Percentiles rank a stretch among this genome's conserved stretches.
These are phyloP conservation scores for Geranomyces michiganensis DNA, from an alignment of 192 early-diverging fungal species.

Conservation along the genomic window DNA sequence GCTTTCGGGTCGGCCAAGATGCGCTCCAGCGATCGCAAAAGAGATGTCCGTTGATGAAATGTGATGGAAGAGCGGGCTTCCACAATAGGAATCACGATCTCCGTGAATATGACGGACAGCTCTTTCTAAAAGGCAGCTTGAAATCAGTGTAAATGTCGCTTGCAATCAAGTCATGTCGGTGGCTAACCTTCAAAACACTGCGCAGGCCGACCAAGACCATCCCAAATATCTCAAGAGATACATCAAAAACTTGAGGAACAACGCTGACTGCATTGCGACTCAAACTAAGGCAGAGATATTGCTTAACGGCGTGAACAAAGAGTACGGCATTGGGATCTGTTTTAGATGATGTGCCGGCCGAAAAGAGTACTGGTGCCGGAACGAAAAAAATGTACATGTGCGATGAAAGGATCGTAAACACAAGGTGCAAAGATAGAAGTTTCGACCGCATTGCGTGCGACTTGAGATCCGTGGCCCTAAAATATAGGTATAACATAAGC, in stretches of 20 bases:
- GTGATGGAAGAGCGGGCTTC: constrained; percentile 70
- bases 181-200: constrained; percentile 66
- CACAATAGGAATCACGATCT: constrained; percentile 86
- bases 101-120: constrained; percentile 85
- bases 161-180: not conserved
- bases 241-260: constrained; percentile 78
- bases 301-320: constrained; percentile 83
- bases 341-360: constrained; percentile 34
- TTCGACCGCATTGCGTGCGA: constrained; percentile 85
- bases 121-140: constrained; percentile 63
- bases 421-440: constrained; percentile 78
- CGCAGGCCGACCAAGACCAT: constrained; percentile 71
- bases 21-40: constrained; percentile 71
- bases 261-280: constrained; percentile 79
- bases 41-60: constrained; percentile 71
- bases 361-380: constrained; percentile 52
- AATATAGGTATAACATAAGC: not conserved
- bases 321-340: constrained; percentile 51
- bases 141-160: not conserved
- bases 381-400: constrained; percentile 76
- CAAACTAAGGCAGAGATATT: constrained; percentile 81
- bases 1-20: constrained; percentile 68
- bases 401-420: constrained; percentile 73
- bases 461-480: constrained; percentile 70
- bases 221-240: constrained; percentile 83